These are phyloP conservation scores for Suillus bovinus DNA, from an alignment of 768 basidiomycete genomes.

Conservation along the genomic window DNA sequence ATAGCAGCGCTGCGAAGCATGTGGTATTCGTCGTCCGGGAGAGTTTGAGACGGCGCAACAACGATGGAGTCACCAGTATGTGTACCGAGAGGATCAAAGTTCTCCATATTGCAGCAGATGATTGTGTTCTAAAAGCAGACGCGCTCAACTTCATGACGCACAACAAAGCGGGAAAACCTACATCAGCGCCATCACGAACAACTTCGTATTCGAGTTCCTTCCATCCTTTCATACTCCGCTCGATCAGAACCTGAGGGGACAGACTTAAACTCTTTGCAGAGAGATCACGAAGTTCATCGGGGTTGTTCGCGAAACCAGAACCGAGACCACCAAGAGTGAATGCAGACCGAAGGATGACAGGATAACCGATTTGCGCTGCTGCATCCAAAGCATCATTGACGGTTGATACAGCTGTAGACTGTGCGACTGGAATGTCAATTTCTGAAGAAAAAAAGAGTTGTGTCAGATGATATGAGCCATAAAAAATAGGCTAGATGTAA, in stretches of 20 bases:
- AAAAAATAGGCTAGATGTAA: constrained; percentile 29
- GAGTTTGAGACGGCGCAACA: constrained; percentile 96
- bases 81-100: constrained; percentile 98
- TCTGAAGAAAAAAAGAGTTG: constrained; percentile 50
- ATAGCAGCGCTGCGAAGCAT: constrained; percentile 98
- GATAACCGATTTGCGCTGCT: constrained; percentile 91
- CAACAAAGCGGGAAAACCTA: constrained; percentile 41
- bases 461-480: constrained; percentile 8
- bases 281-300: constrained; percentile 92
- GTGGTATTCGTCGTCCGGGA: constrained; percentile 98
- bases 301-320: constrained; percentile 94
- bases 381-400: constrained; percentile 92
- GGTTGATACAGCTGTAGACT: constrained; percentile 95
- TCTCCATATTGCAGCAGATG: constrained; percentile 99
- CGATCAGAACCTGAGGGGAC: constrained; percentile 94
- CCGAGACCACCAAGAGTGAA: constrained; percentile 98
- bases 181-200: constrained; percentile 96
- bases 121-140: constrained; percentile 78
- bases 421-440: constrained; percentile 94
- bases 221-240: constrained; percentile 99
- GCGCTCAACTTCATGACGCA: constrained; percentile 17
- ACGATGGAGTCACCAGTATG: constrained; percentile 99
- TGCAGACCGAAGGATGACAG: constrained; percentile 94
- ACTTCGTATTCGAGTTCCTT: constrained; percentile 99
- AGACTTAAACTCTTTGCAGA: constrained; percentile 89